phyloP scores from a whole-genome alignment of 2,329 filamentous ascomycete genomes.

The Sarocladium strictum region DNA sequence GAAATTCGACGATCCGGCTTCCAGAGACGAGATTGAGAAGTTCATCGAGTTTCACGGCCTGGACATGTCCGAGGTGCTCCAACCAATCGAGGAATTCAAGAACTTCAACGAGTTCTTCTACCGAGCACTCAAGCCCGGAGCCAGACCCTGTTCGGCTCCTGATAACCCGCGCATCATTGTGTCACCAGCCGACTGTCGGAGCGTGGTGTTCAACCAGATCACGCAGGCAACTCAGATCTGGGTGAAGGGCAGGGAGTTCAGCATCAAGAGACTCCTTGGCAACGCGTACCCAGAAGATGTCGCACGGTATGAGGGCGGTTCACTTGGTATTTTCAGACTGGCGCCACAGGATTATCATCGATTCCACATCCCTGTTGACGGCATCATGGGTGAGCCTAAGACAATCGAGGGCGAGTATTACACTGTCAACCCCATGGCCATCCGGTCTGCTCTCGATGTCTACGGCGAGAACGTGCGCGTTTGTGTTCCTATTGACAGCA shows the following conservation, averaged over 20 bases:
- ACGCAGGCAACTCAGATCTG: conserved; percentile 83
- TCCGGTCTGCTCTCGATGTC: conserved; percentile 88
- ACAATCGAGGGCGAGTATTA: conserved; percentile 96
- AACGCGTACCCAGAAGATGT: conserved; percentile 86
- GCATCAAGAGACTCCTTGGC: conserved; percentile 76
- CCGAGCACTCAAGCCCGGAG: conserved; percentile 77
- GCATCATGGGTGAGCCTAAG: conserved; percentile 77
- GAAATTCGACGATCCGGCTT: conserved; percentile 94
- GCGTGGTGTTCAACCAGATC: conserved; percentile 90
- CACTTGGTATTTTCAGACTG: conserved; percentile 84
- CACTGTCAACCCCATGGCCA: conserved; percentile 98
- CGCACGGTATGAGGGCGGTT: conserved; percentile 69
- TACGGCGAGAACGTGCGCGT: conserved; percentile 95
- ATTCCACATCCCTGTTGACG: conserved; percentile 96
- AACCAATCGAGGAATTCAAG: conserved; percentile 78
- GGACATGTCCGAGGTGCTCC: conserved; percentile 84
- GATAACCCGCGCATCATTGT: conserved; percentile 82
- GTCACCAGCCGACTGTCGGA: conserved; percentile 88
- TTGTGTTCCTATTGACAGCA: conserved; percentile 84
- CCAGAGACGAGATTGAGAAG: conserved; percentile 76
- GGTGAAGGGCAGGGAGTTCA: conserved; percentile 97
- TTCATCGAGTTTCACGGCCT: conserved; percentile 95
- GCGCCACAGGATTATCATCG: conserved; percentile 98
- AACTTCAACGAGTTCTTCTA: conserved; percentile 99
- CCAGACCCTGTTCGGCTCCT: conserved; percentile 85